Base-by-base conservation (phyloP, 2,329 filamentous ascomycete species). In the Beauveria sp. region DNA sequence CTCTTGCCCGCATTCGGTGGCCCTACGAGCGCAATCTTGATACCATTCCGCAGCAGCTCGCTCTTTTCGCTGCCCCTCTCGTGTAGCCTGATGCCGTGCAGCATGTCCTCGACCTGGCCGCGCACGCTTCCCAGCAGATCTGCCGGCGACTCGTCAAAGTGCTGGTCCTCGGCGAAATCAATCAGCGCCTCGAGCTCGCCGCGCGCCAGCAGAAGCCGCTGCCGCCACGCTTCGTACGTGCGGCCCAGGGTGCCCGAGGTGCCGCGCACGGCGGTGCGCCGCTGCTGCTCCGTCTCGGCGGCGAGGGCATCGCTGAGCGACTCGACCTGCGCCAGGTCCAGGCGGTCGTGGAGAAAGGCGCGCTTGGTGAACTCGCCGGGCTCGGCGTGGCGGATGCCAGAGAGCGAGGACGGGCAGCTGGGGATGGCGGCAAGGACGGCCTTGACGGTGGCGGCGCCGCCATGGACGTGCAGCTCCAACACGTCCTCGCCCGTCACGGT, bases 1-100 rank as follows among this genome's bases (percentile, higher is more conserved):
- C 92, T 97, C 73, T 99, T 99, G 16, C 94, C 94, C 0, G 88
- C 92, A 69, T 99, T 99, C 1, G 94, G 94, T 7, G 92, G 91
- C 0, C 94, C 94, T 0, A 99, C 78, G 3, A 99, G 79, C 2
- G 93, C 90, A 62, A 99, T 85, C 61, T 84, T 85, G 66, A 99
- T 96, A 1, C 94, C 94, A 67, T 85, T 90, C 10, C 92, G 82
- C 41, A 97, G 77, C 56, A 99, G 78, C 73, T 97, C 92, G 9
- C 90, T 92, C 55, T 89, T 84, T 57, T 91, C 86, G 48, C 90
- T 89, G 62, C 92, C 96, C 56, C 81, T 75, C 65, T 91, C 84
- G 73, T 96, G 90, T 37, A 84, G 72, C 16, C 78, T 76, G 62
- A 97, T 86, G 61, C 86, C 80, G 34, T 72, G 70, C 59, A 85